A percentile compares a stretch with the other conserved stretches of the same genome.
Evolutionary conservation across 352 stramenopile species (phyloP).

Genomic region (Pythium folliculosum): DNA sequence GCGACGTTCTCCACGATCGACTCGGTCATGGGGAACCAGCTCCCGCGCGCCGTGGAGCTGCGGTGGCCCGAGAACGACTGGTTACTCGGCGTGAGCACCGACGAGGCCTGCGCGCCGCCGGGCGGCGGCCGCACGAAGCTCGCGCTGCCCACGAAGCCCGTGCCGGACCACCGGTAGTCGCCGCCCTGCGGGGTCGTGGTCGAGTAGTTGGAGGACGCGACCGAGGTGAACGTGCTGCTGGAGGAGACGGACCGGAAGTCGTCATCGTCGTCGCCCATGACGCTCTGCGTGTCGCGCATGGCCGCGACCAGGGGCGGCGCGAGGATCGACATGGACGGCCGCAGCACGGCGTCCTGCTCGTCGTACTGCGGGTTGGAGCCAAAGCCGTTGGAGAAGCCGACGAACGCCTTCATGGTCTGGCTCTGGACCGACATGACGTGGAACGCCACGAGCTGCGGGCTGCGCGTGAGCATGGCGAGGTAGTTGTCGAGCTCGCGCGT

Average conservation of each 20-base stretch:
- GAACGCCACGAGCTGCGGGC: constrained; percentile 73
- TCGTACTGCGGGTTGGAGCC: constrained; percentile 74
- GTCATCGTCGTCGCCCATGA: constrained; percentile 78
- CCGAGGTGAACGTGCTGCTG: constrained; percentile 61
- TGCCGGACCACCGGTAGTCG: constrained; percentile 84
- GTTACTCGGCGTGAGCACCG: constrained; percentile 21
- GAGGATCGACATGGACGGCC: constrained; percentile 68
- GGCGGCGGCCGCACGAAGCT: constrained; percentile 50
- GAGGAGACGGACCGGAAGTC: constrained; percentile 79
- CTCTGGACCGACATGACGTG: constrained; percentile 69
- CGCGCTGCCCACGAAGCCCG: constrained; percentile 68
- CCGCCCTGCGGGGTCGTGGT: constrained; percentile 27
- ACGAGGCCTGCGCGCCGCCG: constrained; percentile 15
- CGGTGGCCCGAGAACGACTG: constrained; percentile 39
- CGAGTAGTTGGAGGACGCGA: constrained; percentile 43
- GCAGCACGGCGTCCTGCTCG: constrained; percentile 51
- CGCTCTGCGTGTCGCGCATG: constrained; percentile 55
- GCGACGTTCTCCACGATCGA: constrained; percentile 24
- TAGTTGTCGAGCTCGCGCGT: constrained; percentile 80
- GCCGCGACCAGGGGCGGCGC: constrained; percentile 43
- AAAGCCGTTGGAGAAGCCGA: constrained; percentile 75
- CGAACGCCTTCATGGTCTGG: constrained; percentile 81
- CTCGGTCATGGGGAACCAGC: constrained; percentile 60
- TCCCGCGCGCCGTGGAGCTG: constrained; percentile 39
- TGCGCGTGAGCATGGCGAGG: constrained; percentile 57